These are phyloP conservation scores for Aspergillus niger DNA, from an alignment of 2,329 filamentous ascomycete genomes.

Conservation along the genomic window DNA sequence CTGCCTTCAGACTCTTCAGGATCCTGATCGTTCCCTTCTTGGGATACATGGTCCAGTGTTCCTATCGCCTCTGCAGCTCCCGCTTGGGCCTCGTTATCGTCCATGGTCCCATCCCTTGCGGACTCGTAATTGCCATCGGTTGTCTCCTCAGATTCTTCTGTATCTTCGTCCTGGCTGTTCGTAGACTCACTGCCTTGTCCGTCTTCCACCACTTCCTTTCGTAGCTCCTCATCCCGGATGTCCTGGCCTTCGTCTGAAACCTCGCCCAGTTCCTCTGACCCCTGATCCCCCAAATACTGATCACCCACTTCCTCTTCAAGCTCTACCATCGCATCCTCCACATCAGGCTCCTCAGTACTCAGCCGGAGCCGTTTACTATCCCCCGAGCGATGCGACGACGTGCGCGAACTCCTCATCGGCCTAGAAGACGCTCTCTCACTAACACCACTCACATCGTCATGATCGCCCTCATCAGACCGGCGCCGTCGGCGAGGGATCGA, in stretches of 20 bases:
- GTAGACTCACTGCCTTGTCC: too few species aligned
- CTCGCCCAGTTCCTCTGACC: neutral
- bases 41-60: too few species aligned
- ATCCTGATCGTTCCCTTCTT: neutral
- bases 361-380: neutral
- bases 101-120: neutral
- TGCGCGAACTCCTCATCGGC: conserved; percentile 7
- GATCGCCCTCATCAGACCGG: conserved; percentile 26
- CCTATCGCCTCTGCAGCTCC: neutral
- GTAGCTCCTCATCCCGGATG: neutral
- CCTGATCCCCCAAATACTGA: neutral
- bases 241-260: neutral
- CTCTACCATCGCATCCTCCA: neutral
- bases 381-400: neutral
- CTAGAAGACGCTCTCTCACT: conserved; percentile 11
- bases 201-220: neutral
- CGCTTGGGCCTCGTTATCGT: neutral
- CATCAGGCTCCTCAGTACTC: neutral
- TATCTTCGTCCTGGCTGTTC: neutral
- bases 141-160: neutral
- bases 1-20: neutral
- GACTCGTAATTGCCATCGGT: neutral
- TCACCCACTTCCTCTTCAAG: neutral
- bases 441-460: conserved; percentile 24
- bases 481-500: conserved; percentile 34